A percentile compares a stretch with the other conserved stretches of the same genome.
Conservation (phyloP, 352 stramenopile genomes). For the Phytopythium ostracodes region DNA sequence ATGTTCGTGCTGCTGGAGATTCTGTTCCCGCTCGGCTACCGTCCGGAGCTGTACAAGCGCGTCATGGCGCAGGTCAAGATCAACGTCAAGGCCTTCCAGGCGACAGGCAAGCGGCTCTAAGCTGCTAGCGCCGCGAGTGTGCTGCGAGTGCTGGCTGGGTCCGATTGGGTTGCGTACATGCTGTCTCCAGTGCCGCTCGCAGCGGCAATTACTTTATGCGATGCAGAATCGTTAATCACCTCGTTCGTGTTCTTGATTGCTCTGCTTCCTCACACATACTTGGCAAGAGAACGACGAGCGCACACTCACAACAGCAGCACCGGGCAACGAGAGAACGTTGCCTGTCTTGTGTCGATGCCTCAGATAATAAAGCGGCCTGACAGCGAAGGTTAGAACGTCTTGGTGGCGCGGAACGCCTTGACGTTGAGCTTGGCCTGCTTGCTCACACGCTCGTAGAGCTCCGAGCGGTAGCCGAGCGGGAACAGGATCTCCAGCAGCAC, state of each 20-base stretch:
- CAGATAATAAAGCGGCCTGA: neutral
- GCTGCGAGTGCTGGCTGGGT: no score
- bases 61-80: slow-evolving; percentile 55
- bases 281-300: neutral
- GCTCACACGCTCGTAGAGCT: slow-evolving; percentile 59
- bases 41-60: slow-evolving; percentile 57
- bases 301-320: neutral
- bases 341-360: neutral
- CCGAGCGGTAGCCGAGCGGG: slow-evolving; percentile 63
- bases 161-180: neutral
- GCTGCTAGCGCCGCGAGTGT: neutral
- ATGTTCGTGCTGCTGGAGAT: slow-evolving; percentile 89
- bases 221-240: neutral
- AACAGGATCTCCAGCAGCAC: slow-evolving; percentile 82
- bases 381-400: slow-evolving; percentile 32
- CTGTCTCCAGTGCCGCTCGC: neutral
- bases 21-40: slow-evolving; percentile 78
- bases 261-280: neutral
- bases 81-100: slow-evolving; percentile 63
- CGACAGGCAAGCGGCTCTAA: slow-evolving; percentile 31
- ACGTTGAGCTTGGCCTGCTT: slow-evolving; percentile 56
- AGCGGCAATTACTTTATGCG: neutral
- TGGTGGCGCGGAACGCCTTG: slow-evolving; percentile 40
- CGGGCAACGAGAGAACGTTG: neutral
- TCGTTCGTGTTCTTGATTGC: neutral